phyloP scores from a whole-genome alignment of 257 asterid species.

The Vinca minor region DNA sequence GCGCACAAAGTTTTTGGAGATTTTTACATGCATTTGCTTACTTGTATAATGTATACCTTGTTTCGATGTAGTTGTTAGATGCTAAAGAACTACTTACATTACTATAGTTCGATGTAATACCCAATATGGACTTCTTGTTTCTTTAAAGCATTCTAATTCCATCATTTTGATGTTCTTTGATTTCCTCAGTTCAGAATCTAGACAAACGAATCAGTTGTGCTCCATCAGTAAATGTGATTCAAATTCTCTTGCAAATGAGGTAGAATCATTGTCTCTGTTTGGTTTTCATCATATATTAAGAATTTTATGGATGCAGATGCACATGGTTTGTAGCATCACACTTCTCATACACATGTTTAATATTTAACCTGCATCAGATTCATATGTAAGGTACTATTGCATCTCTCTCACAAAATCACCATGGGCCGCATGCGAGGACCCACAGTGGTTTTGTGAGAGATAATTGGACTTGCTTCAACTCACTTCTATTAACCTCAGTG shows the following conservation, averaged over 20 bases:
- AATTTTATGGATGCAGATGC: not conserved
- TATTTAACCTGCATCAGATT: constrained; percentile 9
- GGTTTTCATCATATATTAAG: not conserved
- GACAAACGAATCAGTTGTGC: constrained; percentile 85
- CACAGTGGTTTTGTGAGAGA: no score
- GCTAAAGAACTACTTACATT: not conserved
- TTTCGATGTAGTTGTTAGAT: not conserved
- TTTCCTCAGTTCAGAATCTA: constrained; percentile 69
- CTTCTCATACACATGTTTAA: not conserved
- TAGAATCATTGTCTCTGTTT: constrained; percentile 22
- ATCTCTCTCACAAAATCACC: no score
- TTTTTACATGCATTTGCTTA: not conserved
- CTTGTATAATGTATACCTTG: no score
- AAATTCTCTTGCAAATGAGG: constrained; percentile 90
- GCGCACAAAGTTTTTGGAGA: not conserved
- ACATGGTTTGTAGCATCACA: not conserved
- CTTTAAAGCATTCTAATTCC: constrained; percentile 5
- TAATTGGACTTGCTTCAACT: not conserved
- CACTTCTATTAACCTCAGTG: not conserved
- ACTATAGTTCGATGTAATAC: not conserved
- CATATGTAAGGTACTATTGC: no score
- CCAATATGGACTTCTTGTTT: not conserved
- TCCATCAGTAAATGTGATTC: constrained; percentile 95
- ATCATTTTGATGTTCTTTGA: constrained; percentile 24
- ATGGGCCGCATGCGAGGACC: no score